phyloP scores from a whole-genome alignment of 2,329 filamentous ascomycete species.

The Pezicula radicicola region DNA sequence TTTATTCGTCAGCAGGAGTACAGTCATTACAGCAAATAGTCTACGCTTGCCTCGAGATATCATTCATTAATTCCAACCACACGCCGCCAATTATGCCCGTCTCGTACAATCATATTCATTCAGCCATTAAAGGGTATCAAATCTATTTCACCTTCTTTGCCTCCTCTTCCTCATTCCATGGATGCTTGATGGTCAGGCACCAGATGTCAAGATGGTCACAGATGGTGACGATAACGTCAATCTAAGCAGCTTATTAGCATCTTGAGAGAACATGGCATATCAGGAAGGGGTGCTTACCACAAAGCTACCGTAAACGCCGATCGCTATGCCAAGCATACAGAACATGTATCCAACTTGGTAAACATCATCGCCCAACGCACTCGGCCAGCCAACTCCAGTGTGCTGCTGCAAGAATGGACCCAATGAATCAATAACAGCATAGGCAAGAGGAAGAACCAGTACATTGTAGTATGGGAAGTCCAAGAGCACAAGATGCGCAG shows the following conservation, averaged over 20 bases:
- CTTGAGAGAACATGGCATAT: not conserved
- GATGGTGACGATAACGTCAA: slow-evolving; percentile 95
- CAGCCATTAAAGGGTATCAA: no score
- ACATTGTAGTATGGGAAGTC: slow-evolving; percentile 91
- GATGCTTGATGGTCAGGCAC: slow-evolving; percentile 96
- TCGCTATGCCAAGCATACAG: slow-evolving; percentile 74
- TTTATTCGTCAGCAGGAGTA: no score
- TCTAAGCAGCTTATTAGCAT: slow-evolving; percentile 27
- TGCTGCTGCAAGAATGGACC: slow-evolving; percentile 64
- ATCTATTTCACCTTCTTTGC: slow-evolving; percentile 22
- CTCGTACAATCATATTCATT: no score
- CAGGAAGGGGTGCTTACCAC: slow-evolving; percentile 49
- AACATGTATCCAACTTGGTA: slow-evolving; percentile 94
- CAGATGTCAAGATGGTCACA: slow-evolving; percentile 98
- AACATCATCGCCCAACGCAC: slow-evolving; percentile 68
- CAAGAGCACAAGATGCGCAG: slow-evolving; percentile 84
- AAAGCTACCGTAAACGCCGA: slow-evolving; percentile 96
- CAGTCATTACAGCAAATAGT: no score
- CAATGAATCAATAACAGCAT: slow-evolving; percentile 76
- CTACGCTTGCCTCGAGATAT: no score
- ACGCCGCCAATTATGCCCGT: no score
- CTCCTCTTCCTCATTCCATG: slow-evolving; percentile 40
- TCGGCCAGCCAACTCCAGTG: slow-evolving; percentile 66
- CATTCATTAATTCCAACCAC: no score
- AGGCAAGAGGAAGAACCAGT: slow-evolving; percentile 71